Percentiles rank a stretch among this genome's conserved stretches.
phyloP scores from a whole-genome alignment of 257 asterid species.

The Haberlea rhodopensis region DNA sequence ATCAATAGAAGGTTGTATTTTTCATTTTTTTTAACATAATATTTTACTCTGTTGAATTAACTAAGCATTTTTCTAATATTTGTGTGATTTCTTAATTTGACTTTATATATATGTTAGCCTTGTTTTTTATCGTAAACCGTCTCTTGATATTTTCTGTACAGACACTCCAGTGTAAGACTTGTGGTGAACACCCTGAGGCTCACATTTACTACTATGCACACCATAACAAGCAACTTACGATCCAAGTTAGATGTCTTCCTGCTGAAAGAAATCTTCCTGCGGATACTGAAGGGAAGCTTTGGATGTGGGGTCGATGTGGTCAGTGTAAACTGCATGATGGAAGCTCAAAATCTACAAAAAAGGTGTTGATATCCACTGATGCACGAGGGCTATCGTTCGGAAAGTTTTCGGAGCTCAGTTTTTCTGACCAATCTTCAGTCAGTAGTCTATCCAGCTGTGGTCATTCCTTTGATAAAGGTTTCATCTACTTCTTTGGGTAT shows the following conservation, averaged over 20 bases:
- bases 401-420: conserved; percentile 85
- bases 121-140: neutral
- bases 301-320: conserved; percentile 99
- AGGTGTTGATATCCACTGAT: conserved; percentile 72
- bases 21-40: conserved; percentile 9
- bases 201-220: conserved; percentile 81
- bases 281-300: conserved; percentile 79
- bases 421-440: conserved; percentile 74
- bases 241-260: conserved; percentile 73
- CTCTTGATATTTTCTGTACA: conserved; percentile 35
- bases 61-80: neutral
- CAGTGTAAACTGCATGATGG: conserved; percentile 55
- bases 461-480: conserved; percentile 85
- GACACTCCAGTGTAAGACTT: conserved; percentile 73
- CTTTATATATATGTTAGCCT: neutral
- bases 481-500: conserved; percentile 91
- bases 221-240: conserved; percentile 79
- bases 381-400: conserved; percentile 92
- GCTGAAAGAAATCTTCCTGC: conserved; percentile 57
- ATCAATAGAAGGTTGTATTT: neutral
- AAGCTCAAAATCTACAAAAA: conserved; percentile 60
- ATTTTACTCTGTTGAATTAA: neutral
- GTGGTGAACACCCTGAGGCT: conserved; percentile 64
- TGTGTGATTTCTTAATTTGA: neutral
- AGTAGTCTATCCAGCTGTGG: conserved; percentile 66